Conservation (phyloP, 176 grass and related monocot species). For the Chrysopogon serrulatus region DNA sequence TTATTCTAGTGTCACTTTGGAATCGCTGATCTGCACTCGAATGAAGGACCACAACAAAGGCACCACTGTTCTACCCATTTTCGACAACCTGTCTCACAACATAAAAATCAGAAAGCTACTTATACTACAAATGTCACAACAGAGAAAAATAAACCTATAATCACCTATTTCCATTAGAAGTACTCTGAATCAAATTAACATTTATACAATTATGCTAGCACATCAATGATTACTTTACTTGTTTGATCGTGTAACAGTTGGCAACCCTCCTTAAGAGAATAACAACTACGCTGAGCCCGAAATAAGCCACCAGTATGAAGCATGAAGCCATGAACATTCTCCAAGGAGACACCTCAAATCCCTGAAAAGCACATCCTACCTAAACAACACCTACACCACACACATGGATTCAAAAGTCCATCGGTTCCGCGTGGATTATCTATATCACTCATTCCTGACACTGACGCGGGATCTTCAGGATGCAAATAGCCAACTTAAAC, state of each 20-base stretch:
- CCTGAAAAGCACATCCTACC: constrained; percentile 18
- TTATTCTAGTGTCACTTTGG: neutral
- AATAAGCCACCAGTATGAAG: neutral
- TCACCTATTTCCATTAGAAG: neutral
- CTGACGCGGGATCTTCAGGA: neutral
- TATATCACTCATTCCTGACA: neutral
- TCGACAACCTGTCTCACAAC: neutral
- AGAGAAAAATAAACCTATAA: neutral
- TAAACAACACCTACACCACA: constrained; percentile 22
- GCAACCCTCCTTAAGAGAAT: neutral
- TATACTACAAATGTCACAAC: neutral
- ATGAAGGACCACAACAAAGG: neutral
- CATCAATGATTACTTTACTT: neutral
- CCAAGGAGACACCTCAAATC: neutral
- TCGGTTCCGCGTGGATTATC: neutral
- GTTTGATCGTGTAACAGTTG: neutral
- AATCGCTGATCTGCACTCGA: neutral
- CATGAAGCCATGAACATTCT: constrained; percentile 14
- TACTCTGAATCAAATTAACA: neutral
- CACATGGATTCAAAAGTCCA: neutral
- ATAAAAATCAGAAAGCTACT: neutral
- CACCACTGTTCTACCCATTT: neutral
- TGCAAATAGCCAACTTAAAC: no score
- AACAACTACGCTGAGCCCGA: neutral
- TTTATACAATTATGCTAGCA: neutral